Percentiles rank a stretch among this genome's conserved stretches.
These are phyloP conservation scores for Ilex paraguariensis DNA, from an alignment of 305 asterid genomes.

Conservation along the genomic window DNA sequence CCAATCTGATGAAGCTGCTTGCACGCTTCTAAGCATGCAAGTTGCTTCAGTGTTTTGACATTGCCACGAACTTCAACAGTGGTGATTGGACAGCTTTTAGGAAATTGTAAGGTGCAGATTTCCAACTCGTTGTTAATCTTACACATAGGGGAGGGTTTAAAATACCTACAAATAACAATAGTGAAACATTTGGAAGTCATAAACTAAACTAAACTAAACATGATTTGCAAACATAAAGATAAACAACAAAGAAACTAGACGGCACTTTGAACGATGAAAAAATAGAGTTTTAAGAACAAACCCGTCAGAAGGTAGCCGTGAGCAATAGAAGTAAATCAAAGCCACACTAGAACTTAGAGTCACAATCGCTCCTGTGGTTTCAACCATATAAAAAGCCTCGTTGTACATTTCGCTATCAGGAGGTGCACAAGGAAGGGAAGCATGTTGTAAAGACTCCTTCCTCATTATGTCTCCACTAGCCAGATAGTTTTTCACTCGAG, in stretches of 20 bases:
- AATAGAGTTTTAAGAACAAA: conserved; percentile 20
- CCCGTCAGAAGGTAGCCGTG: conserved; percentile 88
- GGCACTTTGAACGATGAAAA: background rate
- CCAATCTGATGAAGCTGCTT: conserved; percentile 62
- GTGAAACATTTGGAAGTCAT: background rate
- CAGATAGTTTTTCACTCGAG: conserved; percentile 47
- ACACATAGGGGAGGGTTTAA: conserved; percentile 60
- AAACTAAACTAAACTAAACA: no score
- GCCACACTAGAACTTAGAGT: conserved; percentile 62
- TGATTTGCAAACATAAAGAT: background rate
- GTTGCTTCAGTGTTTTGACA: conserved; percentile 45
- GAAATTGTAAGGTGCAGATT: conserved; percentile 54
- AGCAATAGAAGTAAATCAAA: conserved; percentile 66
- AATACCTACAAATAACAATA: conserved; percentile 45
- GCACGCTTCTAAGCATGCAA: conserved; percentile 84
- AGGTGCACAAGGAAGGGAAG: conserved; percentile 58
- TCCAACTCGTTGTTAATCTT: conserved; percentile 35
- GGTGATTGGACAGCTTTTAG: conserved; percentile 63
- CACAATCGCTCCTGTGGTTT: conserved; percentile 60
- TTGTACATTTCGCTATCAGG: conserved; percentile 28
- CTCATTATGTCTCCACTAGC: conserved; percentile 69
- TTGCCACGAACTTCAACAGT: conserved; percentile 33
- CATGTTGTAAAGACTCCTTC: conserved; percentile 57
- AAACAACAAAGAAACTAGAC: conserved; percentile 2
- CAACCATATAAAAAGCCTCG: conserved; percentile 54